Evolutionary conservation across 148 eudicot genomes (phyloP), one percentile per base, ranked within the genome.

Genomic region (Heliosperma pusillum): DNA sequence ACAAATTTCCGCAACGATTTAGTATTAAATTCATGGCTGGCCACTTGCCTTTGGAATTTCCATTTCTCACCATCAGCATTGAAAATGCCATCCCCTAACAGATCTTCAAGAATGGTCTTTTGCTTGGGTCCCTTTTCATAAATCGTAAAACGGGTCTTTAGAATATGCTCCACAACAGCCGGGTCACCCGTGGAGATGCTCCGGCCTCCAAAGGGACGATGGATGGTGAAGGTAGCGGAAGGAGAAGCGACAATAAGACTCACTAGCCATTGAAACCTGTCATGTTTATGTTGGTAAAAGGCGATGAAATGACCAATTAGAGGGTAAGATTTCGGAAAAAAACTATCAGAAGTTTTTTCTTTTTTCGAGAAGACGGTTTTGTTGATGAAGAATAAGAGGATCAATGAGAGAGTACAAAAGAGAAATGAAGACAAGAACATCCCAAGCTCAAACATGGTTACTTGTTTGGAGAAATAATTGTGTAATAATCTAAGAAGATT

Each of bases 21-120:
- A 47, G 80, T 81, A 80, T 79, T 86, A 66, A 88, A 84, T 59
- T 85, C 89, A 22, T 80, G 82, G 73, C 85, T 84, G 1, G 85
- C 75, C 17, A 86, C 55, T 20, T 83, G 80, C 5, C 91, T 82
- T 53, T 88, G 89, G 71, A 73, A 79, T 74, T 86, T 88, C 91
- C 91, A 88, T 3, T 55, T 75, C 8, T 83, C 82, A 16, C 83
- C 83, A 25, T 88, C 86, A 20, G 50, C 77, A 66, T 80, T 81
- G 73, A 88, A 83, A 13, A 86, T 86, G 56, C 86, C 89, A 36
- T 84, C 75, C 1, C 89, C 88, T 7, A 88, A 52, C 7, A 86
- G 78, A 27, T 88, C 91, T 5, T 36, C 8, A 0, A 81, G 62
- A 22, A 55, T 29, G 10, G 19, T n/a, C 9, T 27, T 52, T 25